These are phyloP conservation scores for Sporothrix humicola DNA, from an alignment of 2,329 filamentous ascomycete genomes.

Conservation along the genomic window DNA sequence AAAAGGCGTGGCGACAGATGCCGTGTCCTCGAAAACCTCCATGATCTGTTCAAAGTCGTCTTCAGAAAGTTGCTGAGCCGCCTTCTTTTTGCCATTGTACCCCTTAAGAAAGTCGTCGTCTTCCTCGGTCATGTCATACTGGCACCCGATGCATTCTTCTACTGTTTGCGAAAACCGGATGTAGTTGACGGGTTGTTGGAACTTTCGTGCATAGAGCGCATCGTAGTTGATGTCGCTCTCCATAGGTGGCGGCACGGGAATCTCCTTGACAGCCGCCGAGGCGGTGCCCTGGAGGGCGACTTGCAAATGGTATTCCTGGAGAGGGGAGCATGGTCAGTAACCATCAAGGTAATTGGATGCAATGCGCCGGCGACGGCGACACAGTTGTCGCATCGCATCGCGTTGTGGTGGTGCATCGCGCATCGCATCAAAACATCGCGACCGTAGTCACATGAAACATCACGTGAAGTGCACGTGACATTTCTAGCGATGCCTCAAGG, in stretches of 20 bases:
- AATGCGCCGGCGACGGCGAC: neutral
- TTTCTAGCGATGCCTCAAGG: conserved; percentile 42
- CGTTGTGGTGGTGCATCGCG: neutral
- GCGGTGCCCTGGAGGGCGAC: conserved; percentile 69
- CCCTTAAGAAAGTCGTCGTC: conserved; percentile 84
- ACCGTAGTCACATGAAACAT: conserved; percentile 36
- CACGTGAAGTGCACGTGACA: conserved; percentile 55
- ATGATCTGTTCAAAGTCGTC: conserved; percentile 94
- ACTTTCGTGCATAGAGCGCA: conserved; percentile 78
- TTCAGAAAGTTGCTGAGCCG: conserved; percentile 74
- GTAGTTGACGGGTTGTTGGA: conserved; percentile 86
- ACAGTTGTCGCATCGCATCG: neutral
- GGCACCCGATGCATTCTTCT: conserved; percentile 87
- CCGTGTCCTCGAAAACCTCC: conserved; percentile 91
- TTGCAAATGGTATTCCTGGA: conserved; percentile 93
- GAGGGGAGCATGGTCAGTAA: conserved; percentile 43
- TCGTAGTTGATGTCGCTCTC: conserved; percentile 80
- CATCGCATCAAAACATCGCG: conserved; percentile 16
- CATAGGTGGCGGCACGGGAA: conserved; percentile 68
- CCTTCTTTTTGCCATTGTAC: conserved; percentile 75
- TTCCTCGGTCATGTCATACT: conserved; percentile 93
- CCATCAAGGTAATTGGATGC: neutral
- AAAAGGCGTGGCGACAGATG: conserved; percentile 82
- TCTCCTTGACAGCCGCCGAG: conserved; percentile 64
- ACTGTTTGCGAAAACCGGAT: conserved; percentile 98